These are phyloP conservation scores for Arthroderma sp. DNA, from an alignment of 2,329 filamentous ascomycete genomes.

Conservation along the genomic window DNA sequence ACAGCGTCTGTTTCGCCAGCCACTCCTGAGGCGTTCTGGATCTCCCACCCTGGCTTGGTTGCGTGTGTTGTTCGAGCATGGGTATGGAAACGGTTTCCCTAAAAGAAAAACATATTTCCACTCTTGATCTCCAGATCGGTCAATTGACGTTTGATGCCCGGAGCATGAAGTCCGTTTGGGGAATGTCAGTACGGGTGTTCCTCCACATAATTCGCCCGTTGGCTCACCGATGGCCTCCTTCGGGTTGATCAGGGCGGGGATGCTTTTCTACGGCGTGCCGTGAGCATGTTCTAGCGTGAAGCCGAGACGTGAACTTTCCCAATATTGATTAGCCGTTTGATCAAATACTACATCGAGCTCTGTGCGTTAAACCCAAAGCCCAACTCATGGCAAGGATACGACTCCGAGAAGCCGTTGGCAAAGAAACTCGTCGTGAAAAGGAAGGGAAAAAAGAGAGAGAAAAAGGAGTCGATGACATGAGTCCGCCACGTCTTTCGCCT, in stretches of 20 bases:
- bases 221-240: not conserved
- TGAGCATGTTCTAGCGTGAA: conserved; percentile 1
- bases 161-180: not conserved
- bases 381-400: not conserved
- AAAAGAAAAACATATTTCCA: not conserved
- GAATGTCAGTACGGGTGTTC: not conserved
- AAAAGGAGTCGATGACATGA: not conserved
- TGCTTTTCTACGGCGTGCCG: not conserved
- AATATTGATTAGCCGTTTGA: conserved; percentile 3
- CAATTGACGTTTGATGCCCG: not conserved
- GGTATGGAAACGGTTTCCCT: not conserved
- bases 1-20: not conserved
- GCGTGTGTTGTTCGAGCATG: not conserved
- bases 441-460: not conserved
- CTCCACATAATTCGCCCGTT: not conserved
- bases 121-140: not conserved
- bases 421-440: not conserved
- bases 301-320: conserved; percentile 2
- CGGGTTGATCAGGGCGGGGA: conserved; percentile 1
- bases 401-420: not conserved
- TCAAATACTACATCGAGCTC: conserved; percentile 2
- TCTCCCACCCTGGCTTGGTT: not conserved
- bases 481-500: not conserved
- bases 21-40: not conserved
- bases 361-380: conserved; percentile 2